These are phyloP conservation scores for Oleoguttula mirabilis DNA, from an alignment of 495 filamentous ascomycete species.

Conservation along the genomic window DNA sequence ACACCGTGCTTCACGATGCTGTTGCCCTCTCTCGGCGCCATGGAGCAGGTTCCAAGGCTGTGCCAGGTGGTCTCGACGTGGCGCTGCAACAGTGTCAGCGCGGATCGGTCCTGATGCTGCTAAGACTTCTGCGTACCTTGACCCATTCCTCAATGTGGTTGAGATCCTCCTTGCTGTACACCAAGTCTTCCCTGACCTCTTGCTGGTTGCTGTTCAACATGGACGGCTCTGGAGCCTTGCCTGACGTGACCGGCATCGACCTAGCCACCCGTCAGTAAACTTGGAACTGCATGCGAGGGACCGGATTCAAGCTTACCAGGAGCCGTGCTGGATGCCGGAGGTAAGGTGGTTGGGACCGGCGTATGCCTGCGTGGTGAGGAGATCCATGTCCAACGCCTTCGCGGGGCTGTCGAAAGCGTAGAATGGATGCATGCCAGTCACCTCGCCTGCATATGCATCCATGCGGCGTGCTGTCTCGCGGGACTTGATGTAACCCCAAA, in stretches of 20 bases:
- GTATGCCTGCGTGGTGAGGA: constrained; percentile 61
- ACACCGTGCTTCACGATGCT: constrained; percentile 72
- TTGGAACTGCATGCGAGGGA: background rate
- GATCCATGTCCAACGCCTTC: constrained; percentile 57
- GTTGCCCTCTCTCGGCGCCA: constrained; percentile 69
- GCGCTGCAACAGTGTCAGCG: no score
- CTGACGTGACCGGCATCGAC: constrained; percentile 35
- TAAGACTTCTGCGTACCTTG: constrained; percentile 33
- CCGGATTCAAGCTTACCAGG: constrained; percentile 35
- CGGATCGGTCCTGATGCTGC: no score
- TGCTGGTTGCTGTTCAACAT: constrained; percentile 42
- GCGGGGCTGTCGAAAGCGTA: constrained; percentile 58
- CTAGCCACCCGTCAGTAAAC: constrained; percentile 17
- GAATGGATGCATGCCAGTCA: constrained; percentile 49
- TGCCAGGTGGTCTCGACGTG: constrained; percentile 45
- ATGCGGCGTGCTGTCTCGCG: constrained; percentile 69
- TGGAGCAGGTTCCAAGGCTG: constrained; percentile 56
- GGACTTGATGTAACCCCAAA: constrained; percentile 80
- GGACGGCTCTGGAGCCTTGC: constrained; percentile 37
- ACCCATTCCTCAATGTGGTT: constrained; percentile 65
- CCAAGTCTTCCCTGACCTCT: constrained; percentile 46
- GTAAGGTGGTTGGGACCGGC: constrained; percentile 61
- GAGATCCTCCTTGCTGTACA: constrained; percentile 58
- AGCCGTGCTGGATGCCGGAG: constrained; percentile 47
- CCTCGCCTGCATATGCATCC: constrained; percentile 68